A percentile compares a stretch with the other conserved stretches of the same genome.
phyloP scores from a whole-genome alignment of 2,329 filamentous ascomycete genomes.

The Colletotrichum sojae region DNA sequence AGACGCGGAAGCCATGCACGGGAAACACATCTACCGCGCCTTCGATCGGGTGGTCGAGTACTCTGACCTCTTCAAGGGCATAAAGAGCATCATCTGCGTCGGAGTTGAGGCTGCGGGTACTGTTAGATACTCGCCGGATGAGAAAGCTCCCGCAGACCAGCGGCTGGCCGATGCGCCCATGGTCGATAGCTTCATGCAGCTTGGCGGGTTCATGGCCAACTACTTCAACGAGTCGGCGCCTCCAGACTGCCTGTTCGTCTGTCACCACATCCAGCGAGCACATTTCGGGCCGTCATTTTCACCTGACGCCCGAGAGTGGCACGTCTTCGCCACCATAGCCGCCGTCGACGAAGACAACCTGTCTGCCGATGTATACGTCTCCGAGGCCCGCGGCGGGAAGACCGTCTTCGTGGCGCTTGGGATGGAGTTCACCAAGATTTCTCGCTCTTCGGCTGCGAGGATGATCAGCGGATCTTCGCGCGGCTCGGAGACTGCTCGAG shows the following conservation, averaged over 20 bases:
- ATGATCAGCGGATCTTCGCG: not conserved
- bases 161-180: constrained; percentile 5
- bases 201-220: constrained; percentile 43
- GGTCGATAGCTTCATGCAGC: constrained; percentile 33
- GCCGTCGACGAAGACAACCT: not conserved
- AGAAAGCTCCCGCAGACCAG: constrained; percentile 1
- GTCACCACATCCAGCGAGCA: constrained; percentile 7
- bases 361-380: constrained; percentile 16
- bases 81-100: constrained; percentile 1
- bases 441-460: not conserved
- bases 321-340: constrained; percentile 2
- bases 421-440: constrained; percentile 10
- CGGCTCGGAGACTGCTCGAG: fast-evolving
- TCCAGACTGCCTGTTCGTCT: not conserved
- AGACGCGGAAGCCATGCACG: constrained; percentile 15
- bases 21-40: constrained; percentile 23
- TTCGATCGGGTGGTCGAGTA: constrained; percentile 5
- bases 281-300: constrained; percentile 9
- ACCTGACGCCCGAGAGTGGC: constrained; percentile 9
- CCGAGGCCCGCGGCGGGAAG: not conserved
- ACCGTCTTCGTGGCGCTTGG: constrained; percentile 11
- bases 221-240: constrained; percentile 19
- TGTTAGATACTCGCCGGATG: not conserved
- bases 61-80: constrained; percentile 6
- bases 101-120: constrained; percentile 1